Base-by-base conservation (phyloP, 2,329 filamentous ascomycete species). In the Clonostachys rosea region DNA sequence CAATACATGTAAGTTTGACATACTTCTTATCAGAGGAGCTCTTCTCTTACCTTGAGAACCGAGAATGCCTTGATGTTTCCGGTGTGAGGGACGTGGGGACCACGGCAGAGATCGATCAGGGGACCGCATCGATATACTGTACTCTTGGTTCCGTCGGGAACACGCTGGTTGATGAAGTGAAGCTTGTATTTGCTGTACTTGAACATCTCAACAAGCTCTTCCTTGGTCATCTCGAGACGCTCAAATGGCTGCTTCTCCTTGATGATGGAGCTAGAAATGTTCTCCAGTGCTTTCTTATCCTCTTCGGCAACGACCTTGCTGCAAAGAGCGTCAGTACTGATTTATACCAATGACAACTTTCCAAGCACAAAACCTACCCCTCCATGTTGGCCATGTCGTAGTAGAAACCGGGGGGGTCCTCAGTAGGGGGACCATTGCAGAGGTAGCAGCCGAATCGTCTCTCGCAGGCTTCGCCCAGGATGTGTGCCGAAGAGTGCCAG, bases 121-220 rank as follows among this genome's bases (percentile, higher is more conserved):
- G 91, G 91, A 49, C 94, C 94, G 61, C 91, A 95, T 53, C 90
- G 84, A 69, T 97, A 99, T 39, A 97, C 92, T 10, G 94, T 97
- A 64, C 90, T 95, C 63, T 80, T 89, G 47, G 90, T 91, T 57
- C 90, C 91, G 57, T 96, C 90, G 37, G 85, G 76, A 51, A 97
- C 66, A 42, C 66, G 63, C 56, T 69, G 66, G 57, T 66, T 86
- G 72, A 99, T 97, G 68, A 97, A 95, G 67, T 96, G 89, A 65
- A 95, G 84, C 81, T 99, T 97, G 77, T 96, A 97, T 67, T 94
- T 94, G 79, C 95, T 96, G 78, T 95, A 95, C 58, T 84, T 83
- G 75, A 97, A 97, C 69, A 97, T 96, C 65, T 96, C 90, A 45
- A 94, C 81, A 44, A 97, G 78, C 56, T 97, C 86, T 47, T 92